Conservation (phyloP, 306 rosid genomes). For the Corylus avellana region DNA sequence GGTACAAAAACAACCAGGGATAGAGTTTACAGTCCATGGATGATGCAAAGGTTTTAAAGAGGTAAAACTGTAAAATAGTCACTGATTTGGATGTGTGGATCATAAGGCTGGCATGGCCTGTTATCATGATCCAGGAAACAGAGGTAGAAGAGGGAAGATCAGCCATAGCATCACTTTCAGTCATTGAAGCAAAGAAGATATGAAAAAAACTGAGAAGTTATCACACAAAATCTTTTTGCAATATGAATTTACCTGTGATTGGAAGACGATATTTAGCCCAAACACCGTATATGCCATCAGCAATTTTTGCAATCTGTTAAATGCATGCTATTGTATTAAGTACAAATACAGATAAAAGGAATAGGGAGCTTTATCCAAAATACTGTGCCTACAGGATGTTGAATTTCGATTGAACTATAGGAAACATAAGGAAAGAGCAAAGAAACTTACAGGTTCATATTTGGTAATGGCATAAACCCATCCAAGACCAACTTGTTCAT, state of each 20-base stretch:
- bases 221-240: conserved; percentile 6
- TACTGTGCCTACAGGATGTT: conserved; percentile 6
- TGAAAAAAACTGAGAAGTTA: background rate
- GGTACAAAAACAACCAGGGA: background rate
- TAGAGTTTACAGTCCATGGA: background rate
- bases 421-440: conserved; percentile 6
- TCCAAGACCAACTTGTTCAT: conserved; percentile 87
- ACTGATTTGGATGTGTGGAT: background rate
- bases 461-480: conserved; percentile 91
- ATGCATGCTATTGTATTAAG: conserved; percentile 16
- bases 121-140: too few relatives aligned
- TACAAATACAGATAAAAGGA: conserved; percentile 21
- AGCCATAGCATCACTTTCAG: too few relatives aligned
- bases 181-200: too few relatives aligned
- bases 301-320: conserved; percentile 63
- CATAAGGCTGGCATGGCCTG: background rate
- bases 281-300: conserved; percentile 65
- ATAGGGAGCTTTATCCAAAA: conserved; percentile 6
- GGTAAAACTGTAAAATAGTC: background rate
- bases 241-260: conserved; percentile 56
- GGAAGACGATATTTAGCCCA: conserved; percentile 96
- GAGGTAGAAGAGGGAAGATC: too few relatives aligned
- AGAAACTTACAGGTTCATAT: conserved; percentile 69
- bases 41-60: background rate
- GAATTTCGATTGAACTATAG: conserved; percentile 13